Conservation (phyloP, 2,329 filamentous ascomycete species). For the Cladosporium colombiae region DNA sequence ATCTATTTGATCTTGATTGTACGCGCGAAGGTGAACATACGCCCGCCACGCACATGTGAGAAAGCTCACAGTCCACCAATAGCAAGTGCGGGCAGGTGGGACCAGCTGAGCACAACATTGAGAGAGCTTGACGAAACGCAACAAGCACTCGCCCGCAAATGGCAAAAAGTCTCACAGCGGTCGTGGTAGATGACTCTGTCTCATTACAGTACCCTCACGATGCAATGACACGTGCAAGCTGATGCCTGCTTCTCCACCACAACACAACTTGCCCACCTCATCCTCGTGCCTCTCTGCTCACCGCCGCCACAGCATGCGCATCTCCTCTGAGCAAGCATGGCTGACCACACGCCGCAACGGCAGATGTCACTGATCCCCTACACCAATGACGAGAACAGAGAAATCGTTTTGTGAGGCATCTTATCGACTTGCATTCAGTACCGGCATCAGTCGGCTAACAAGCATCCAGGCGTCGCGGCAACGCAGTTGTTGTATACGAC, state of each 20-base stretch:
- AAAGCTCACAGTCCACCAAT: background rate
- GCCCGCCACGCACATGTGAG: background rate
- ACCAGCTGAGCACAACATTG: constrained; percentile 1
- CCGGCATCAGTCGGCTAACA: background rate
- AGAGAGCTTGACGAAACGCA: background rate
- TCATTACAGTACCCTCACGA: background rate
- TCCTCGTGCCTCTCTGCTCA: background rate
- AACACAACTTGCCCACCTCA: background rate
- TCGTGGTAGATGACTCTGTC: background rate
- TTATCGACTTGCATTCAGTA: constrained; percentile 15
- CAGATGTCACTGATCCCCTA: constrained; percentile 75
- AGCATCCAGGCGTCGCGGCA: constrained; percentile 74
- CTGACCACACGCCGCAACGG: constrained; percentile 35
- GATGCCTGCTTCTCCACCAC: constrained; percentile 8
- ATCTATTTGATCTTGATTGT: background rate
- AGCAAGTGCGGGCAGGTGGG: constrained; percentile 2
- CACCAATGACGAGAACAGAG: constrained; percentile 66
- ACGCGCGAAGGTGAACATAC: background rate
- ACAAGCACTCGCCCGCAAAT: background rate
- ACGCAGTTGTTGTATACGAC: constrained; percentile 90
- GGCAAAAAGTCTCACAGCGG: background rate
- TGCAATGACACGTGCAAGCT: background rate
- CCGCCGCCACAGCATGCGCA: constrained; percentile 17
- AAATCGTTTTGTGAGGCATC: constrained; percentile 73
- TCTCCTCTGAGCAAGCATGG: constrained; percentile 29